These are phyloP conservation scores for Ogataea trehalophila DNA, from an alignment of 805 yeast genomes.

Conservation along the genomic window DNA sequence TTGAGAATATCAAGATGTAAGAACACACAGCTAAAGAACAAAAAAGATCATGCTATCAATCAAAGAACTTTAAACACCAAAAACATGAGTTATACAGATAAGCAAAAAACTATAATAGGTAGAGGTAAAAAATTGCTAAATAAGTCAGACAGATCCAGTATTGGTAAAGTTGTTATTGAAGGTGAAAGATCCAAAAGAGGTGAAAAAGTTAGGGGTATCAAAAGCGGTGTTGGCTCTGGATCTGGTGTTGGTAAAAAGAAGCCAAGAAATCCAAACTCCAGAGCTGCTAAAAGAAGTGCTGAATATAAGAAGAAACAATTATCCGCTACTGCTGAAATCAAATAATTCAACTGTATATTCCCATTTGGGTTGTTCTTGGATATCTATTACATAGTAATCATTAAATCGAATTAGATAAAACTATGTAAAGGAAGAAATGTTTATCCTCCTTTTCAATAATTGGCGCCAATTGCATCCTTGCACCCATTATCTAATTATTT, in stretches of 20 bases:
- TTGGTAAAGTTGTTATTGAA: slow-evolving; percentile 59
- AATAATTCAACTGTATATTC: too few relatives aligned
- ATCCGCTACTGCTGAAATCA: neutral
- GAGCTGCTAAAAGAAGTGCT: slow-evolving; percentile 47
- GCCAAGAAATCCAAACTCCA: slow-evolving; percentile 50
- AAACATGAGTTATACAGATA: slow-evolving; percentile 35
- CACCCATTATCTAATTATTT: too few relatives aligned
- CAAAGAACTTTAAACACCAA: neutral
- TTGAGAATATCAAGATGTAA: slow-evolving; percentile 76
- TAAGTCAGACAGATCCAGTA: slow-evolving; percentile 70
- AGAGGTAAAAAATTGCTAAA: slow-evolving; percentile 74
- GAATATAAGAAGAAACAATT: slow-evolving; percentile 23
- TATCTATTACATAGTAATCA: neutral
- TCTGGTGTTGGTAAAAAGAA: slow-evolving; percentile 41
- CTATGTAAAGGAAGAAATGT: too few relatives aligned
- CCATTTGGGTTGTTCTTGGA: too few relatives aligned
- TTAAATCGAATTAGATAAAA: too few relatives aligned
- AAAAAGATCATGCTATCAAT: slow-evolving; percentile 14
- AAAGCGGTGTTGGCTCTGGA: slow-evolving; percentile 42
- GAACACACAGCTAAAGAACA: slow-evolving; percentile 28
- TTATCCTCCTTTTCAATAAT: too few relatives aligned
- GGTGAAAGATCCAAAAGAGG: slow-evolving; percentile 79
- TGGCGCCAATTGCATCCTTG: too few relatives aligned
- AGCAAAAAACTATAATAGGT: slow-evolving; percentile 73
- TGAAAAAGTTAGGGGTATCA: slow-evolving; percentile 52